Evolutionary conservation across 345 rosid species (phyloP), one percentile per base, ranked within the genome.

Genomic region (Ceriops zippeliana): DNA sequence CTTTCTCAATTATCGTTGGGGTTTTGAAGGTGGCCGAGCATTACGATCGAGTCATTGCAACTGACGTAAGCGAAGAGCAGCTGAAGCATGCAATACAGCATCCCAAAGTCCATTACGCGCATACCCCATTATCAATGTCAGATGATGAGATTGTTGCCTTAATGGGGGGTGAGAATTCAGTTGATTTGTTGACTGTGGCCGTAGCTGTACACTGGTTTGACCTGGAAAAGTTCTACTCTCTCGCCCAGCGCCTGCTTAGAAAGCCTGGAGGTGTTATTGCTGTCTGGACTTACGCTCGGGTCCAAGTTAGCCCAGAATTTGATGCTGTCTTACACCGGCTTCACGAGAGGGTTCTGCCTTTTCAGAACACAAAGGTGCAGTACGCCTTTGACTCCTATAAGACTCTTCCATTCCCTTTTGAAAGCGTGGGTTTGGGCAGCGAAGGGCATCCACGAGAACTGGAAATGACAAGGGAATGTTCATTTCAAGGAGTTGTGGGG

Each of bases 201-300:
- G 76, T 77, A 53, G 93, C 87, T 2, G 76, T 85, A 15, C 89
- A 86, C 76, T 83, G 93, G 91, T 86, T 90, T 60, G 90, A 90
- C 56, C 84, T 83, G 11, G 85, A 80, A 21, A 86, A 61, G 52
- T 86, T 91, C 74, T 89, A 89, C 63, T 65, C 85, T 6, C 24
- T 76, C 7, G 89, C 72, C 19, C 76, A 64, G 16, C 82, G 88
- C 22, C 63, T 84, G 42, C 75, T 87, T 17, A 71, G 82, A 26
- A 90, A 83, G 69, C 95, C 92, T 1, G 88, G 85, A 13, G 89
- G 92, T 0, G 68, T 86, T 11, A 56, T 86, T 24, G 97, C 87
- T 15, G 84, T 86, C 6, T 86, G 92, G 88, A 71, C 85, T 78
- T 89, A 87, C 81, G 80, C 66, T 16, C 67, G 71, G 56, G 49